Conservation (phyloP, 805 yeast genomes). For the Wickerhamiella cacticola region DNA sequence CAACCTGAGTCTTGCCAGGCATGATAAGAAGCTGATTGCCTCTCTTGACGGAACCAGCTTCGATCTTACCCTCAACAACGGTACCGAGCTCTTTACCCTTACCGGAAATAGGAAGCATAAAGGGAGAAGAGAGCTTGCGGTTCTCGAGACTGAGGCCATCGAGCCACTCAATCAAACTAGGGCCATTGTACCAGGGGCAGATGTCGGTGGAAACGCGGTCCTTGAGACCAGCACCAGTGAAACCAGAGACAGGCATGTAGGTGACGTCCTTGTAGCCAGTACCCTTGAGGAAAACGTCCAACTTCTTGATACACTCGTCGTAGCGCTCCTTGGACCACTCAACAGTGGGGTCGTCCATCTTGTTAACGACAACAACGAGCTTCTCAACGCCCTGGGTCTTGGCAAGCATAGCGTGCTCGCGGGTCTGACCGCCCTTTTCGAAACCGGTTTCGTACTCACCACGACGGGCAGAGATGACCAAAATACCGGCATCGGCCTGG, state of each 20-base stretch:
- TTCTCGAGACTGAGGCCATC: slow-evolving; percentile 70
- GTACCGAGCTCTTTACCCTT: slow-evolving; percentile 97
- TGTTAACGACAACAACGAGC: slow-evolving; percentile 85
- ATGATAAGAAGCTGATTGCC: slow-evolving; percentile 63
- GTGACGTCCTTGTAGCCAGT: slow-evolving; percentile 85
- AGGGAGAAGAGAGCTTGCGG: slow-evolving; percentile 87
- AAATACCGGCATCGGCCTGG: slow-evolving; percentile 96
- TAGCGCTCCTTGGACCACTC: slow-evolving; percentile 92
- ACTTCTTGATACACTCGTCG: slow-evolving; percentile 83
- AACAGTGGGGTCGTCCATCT: slow-evolving; percentile 98
- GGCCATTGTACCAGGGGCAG: slow-evolving; percentile 93
- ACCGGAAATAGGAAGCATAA: slow-evolving; percentile 91
- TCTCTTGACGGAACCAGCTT: slow-evolving; percentile 84
- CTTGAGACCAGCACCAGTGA: slow-evolving; percentile 92
- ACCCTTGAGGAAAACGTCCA: slow-evolving; percentile 57
- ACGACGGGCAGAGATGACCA: slow-evolving; percentile 95
- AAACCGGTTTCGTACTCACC: slow-evolving; percentile 99
- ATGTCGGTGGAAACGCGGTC: slow-evolving; percentile 58
- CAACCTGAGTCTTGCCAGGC: slow-evolving; percentile 83
- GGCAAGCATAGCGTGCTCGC: slow-evolving; percentile 95
- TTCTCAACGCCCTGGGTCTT: slow-evolving; percentile 97
- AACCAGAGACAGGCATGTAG: slow-evolving; percentile 97
- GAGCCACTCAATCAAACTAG: slow-evolving; percentile 78
- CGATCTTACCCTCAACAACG: slow-evolving; percentile 95
- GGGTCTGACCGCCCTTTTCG: slow-evolving; percentile 97